Evolutionary conservation across 441 rosid species (phyloP).

Genomic region (Populus hybrid): DNA sequence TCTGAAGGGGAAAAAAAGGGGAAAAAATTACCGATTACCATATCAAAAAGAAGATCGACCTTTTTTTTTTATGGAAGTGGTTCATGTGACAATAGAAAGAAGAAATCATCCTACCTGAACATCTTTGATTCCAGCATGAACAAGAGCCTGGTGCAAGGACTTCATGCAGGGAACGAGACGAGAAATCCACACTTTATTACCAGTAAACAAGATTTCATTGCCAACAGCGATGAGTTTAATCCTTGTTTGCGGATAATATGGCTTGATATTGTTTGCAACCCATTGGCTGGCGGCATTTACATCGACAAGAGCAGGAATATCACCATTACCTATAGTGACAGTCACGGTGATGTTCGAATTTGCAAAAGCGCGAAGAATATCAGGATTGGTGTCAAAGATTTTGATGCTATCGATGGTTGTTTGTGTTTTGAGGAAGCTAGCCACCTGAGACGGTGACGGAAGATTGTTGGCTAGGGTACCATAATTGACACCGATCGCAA

Average conservation of each 20-base stretch:
- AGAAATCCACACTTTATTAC: conserved; percentile 42
- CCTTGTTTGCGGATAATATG: conserved; percentile 42
- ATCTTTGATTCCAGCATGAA: conserved; percentile 32
- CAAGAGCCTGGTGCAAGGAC: conserved; percentile 36
- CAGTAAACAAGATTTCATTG: conserved; percentile 59
- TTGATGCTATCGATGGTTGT: conserved; percentile 59
- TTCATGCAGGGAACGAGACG: conserved; percentile 62
- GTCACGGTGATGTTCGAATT: conserved; percentile 51
- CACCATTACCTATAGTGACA: conserved; percentile 58
- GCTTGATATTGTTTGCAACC: conserved; percentile 43
- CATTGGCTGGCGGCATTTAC: conserved; percentile 43
- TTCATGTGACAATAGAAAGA: not conserved
- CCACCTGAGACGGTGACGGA: conserved; percentile 67
- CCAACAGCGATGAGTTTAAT: conserved; percentile 59
- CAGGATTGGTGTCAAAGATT: conserved; percentile 65
- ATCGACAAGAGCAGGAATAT: conserved; percentile 48
- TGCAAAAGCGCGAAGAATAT: conserved; percentile 62
- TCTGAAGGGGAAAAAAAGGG: not conserved
- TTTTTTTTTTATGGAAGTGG: too few species aligned
- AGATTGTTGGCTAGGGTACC: conserved; percentile 70
- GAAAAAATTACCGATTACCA: not conserved
- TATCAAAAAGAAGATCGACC: not conserved
- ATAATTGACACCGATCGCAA: conserved; percentile 66
- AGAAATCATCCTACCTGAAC: conserved; percentile 29
- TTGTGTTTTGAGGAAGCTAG: conserved; percentile 50